Evolutionary conservation across 768 basidiomycete species (phyloP), one percentile per base, ranked within the genome.

Genomic region (Amanita polypyramis): DNA sequence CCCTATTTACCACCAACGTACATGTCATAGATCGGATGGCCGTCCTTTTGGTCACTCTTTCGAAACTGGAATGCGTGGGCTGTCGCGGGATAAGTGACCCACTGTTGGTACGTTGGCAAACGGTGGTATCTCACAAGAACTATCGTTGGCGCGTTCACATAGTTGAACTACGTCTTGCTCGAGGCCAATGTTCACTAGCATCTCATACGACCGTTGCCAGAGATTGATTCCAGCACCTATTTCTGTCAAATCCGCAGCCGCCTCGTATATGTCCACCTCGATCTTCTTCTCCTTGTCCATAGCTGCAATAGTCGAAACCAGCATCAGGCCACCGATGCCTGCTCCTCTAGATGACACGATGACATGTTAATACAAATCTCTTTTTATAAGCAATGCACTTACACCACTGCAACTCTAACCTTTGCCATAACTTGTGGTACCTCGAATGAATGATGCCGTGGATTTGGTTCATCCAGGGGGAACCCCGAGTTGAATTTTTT

Each of bases 161-260:
- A 52, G 52, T 49, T 63, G 62, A 15, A 74, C 58, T 2, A 77
- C 55, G 10, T 72, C 74, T 15, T 70, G 59, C 42, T 75, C 74
- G 9, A 77, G 60, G n/a, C 69, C 71, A 30, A 76, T 60, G 14
- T 74, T 62, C 38, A 33, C 21, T 23, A 27, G 27, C 4, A 35
- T 11, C 7, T 40, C 41, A 43, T 11, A 61, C 63, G 54, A 59
- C 65, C 77, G 71, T 20, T 68, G 66, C 54, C 69, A 79, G 5
- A 80, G 55, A 3, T 74, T 76, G 46, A 82, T 68, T n/a, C 80
- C 80, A 14, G 78, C 79, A 15, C 80, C 80, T 20, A 79, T 35
- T 60, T 80, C 79, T 20, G 68, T 60, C 36, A 80, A 68, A 45
- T 70, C 60, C 34, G 58, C 55, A 23, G 77, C 70, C 10, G 66